Conservation (phyloP, 768 basidiomycete genomes). For the Phaeolepiota aurea region DNA sequence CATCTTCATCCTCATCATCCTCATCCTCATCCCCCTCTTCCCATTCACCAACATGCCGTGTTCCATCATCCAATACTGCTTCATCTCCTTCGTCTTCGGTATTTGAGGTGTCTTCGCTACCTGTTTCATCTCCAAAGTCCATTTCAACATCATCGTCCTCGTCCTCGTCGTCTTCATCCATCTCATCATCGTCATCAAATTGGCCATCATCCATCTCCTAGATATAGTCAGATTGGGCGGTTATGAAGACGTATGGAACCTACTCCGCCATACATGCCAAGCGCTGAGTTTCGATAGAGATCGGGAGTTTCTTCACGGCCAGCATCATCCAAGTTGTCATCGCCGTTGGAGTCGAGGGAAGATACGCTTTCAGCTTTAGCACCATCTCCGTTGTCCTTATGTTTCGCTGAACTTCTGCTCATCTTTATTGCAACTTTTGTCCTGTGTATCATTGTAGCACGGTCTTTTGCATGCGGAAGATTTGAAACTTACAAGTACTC, state of each 20-base stretch:
- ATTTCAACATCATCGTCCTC: conserved; percentile 82
- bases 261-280: conserved; percentile 93
- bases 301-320: conserved; percentile 81
- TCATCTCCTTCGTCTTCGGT: conserved; percentile 64
- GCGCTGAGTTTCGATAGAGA: conserved; percentile 90
- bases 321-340: conserved; percentile 43
- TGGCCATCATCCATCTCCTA: conserved; percentile 84
- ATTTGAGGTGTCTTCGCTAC: conserved; percentile 73
- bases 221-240: conserved; percentile 8
- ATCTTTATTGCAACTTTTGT: conserved; percentile 98
- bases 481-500: conserved; percentile 68
- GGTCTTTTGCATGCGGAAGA: neutral
- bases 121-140: conserved; percentile 80
- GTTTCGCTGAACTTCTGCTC: conserved; percentile 70
- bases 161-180: conserved; percentile 76
- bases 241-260: conserved; percentile 20
- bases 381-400: conserved; percentile 47
- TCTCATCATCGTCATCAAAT: conserved; percentile 62
- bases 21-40: conserved; percentile 64
- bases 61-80: conserved; percentile 53
- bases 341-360: conserved; percentile 39
- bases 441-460: conserved; percentile 31
- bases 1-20: conserved; percentile 68
- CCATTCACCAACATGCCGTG: conserved; percentile 57
- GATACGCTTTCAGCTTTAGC: conserved; percentile 37